These are phyloP conservation scores for Poterioochromonas sp. DNA, from an alignment of 352 stramenopile species.

Conservation along the genomic window DNA sequence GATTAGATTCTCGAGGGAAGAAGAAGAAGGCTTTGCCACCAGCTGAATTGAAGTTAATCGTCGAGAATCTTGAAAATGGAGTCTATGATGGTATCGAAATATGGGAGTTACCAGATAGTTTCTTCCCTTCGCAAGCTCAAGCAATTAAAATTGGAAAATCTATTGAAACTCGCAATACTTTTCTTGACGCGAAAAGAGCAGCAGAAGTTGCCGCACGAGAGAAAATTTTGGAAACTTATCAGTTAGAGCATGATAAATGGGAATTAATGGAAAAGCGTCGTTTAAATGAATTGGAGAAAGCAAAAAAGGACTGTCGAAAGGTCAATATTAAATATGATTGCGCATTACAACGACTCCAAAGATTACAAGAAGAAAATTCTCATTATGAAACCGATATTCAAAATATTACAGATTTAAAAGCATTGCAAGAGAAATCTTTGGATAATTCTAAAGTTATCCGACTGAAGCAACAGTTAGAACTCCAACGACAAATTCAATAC, in stretches of 20 bases:
- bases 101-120: not conserved
- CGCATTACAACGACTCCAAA: not conserved
- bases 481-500: not conserved
- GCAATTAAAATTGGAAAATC: constrained; percentile 4
- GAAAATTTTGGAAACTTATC: not conserved
- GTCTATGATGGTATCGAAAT: not conserved
- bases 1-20: not conserved
- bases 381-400: not conserved
- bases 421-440: constrained; percentile 1
- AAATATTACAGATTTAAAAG: not conserved
- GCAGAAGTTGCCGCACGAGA: not conserved
- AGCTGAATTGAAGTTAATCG: not conserved
- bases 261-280: not conserved
- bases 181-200: not conserved
- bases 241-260: not conserved
- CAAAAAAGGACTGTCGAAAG: constrained; percentile 23
- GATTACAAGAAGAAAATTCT: not conserved
- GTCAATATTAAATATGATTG: not conserved
- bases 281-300: not conserved
- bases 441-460: not conserved
- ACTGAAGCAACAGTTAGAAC: constrained; percentile 5
- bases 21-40: constrained; percentile 28
- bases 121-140: constrained; percentile 3
- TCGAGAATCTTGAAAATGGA: constrained; percentile 9
- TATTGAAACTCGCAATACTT: not conserved